Conservation (phyloP, 805 yeast genomes). For the Suhomyces tanzawaensis region DNA sequence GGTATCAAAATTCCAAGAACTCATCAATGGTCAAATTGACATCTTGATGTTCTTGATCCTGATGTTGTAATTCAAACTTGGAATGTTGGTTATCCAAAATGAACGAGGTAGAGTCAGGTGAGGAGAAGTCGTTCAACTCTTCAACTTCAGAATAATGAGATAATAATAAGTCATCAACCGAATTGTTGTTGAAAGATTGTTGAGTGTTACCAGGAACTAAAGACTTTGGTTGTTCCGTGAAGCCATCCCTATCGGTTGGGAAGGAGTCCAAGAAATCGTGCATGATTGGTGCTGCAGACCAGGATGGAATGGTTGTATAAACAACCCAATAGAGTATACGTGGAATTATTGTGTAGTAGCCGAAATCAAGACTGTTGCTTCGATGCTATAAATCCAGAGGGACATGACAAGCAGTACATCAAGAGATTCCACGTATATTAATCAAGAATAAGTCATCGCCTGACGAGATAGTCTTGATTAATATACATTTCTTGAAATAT, state of each 20-base stretch:
- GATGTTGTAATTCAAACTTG: conserved; percentile 1
- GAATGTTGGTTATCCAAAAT: conserved; percentile 1
- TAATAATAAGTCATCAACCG: conserved; percentile 14
- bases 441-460: conserved; percentile 15
- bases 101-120: conserved; percentile 2
- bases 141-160: conserved; percentile 6
- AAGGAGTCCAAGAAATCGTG: conserved; percentile 25
- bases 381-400: conserved; percentile 35
- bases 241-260: conserved; percentile 7
- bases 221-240: conserved; percentile 2
- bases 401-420: background rate
- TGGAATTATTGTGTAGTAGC: conserved; percentile 6
- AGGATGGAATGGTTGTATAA: conserved; percentile 7
- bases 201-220: background rate
- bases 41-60: conserved; percentile 10
- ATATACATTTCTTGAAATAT: conserved; percentile 14
- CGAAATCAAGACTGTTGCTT: conserved; percentile 24
- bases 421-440: conserved; percentile 24
- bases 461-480: conserved; percentile 14
- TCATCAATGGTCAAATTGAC: conserved; percentile 27
- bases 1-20: conserved; percentile 25
- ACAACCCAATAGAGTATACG: conserved; percentile 9
- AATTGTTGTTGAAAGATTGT: background rate
- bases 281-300: conserved; percentile 44
- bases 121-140: conserved; percentile 2